Conservation (phyloP, 176 grass and related monocot species). For the Carex myosuroides region DNA sequence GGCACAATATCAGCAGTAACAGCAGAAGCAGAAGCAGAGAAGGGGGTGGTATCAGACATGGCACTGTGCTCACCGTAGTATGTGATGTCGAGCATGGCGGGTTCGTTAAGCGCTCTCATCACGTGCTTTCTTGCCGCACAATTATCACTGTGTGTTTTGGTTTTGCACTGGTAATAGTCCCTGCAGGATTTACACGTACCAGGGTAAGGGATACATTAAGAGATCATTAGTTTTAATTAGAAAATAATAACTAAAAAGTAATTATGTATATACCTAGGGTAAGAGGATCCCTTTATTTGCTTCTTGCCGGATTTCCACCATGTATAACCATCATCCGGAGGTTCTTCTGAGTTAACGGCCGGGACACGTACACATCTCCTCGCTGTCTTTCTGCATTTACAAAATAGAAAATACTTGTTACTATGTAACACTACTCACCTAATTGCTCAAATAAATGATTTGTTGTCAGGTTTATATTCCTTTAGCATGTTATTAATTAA, state of each 20-base stretch:
- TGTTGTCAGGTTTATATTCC: not conserved
- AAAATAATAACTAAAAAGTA: not conserved
- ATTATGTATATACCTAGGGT: conserved; percentile 5
- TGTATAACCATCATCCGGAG: not conserved
- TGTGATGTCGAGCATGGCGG: conserved; percentile 4
- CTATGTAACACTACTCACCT: not conserved
- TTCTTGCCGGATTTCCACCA: conserved; percentile 18
- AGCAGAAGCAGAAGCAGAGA: not conserved
- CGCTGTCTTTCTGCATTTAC: not conserved
- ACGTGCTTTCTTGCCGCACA: not conserved
- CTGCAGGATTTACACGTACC: not conserved
- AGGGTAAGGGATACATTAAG: not conserved
- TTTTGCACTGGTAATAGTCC: conserved; percentile 13
- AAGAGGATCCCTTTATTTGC: conserved; percentile 3
- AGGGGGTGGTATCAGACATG: not conserved
- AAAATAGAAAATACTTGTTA: not conserved
- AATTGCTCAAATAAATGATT: not conserved
- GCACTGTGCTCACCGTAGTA: conserved; percentile 1
- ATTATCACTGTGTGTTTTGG: not conserved
- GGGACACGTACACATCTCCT: not conserved
- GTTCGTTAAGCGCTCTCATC: not conserved
- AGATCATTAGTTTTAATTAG: not conserved
- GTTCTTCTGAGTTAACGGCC: not conserved
- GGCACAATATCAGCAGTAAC: not conserved
- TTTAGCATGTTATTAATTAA: not conserved